Base-by-base conservation (phyloP, 2,329 filamentous ascomycete species). In the Ophiostoma ips region DNA sequence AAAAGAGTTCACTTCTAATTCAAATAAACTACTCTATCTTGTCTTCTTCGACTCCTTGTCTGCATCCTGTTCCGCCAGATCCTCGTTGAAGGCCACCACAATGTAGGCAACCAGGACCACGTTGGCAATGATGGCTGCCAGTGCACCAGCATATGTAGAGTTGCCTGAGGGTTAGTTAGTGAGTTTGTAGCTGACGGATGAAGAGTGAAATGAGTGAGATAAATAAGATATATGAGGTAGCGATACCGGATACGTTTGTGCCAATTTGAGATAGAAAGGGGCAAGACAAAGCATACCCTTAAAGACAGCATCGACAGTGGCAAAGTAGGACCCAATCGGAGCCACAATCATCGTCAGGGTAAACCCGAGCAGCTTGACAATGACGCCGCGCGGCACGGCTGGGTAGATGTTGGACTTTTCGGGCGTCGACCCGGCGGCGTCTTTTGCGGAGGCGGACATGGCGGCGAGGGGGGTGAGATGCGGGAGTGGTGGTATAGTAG, bases 21-120 rank as follows among this genome's bases (percentile, higher is more conserved):
- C 30, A 9, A 34, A 12, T 19, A n/a, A n/a, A n/a, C n/a, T n/a
- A n/a, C 16, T 9, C 61, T 58, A 74, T 55, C 68, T 64, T 41
- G 70, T 65, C 61, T 78, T 78, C 64, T 76, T 77, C 48, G 59
- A 63, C 49, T 71, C 60, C 58, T 67, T 58, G 21, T 30, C 46
- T 8, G 34, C 37, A 69, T 70, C 53, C 56, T 67, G 66, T 16
- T 75, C 72, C 2, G 68, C 67, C 57, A 76, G 69, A 61, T 96
- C 92, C 64, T 98, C 92, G 54, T 76, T 81, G 76, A 95, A 89
- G 4, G 92, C 92, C 18, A 95, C 87, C 51, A 95, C 69, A 40
- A 96, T 79, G 65, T 96, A 98, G n/a, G 76, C 80, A 51, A 96
- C 76, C 47, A 98, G 70, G 3, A 98, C 87, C 2, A 94, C 76